Evolutionary conservation across 768 basidiomycete genomes (phyloP), one percentile per base, ranked within the genome.

Genomic region (Artomyces pyxidatus): DNA sequence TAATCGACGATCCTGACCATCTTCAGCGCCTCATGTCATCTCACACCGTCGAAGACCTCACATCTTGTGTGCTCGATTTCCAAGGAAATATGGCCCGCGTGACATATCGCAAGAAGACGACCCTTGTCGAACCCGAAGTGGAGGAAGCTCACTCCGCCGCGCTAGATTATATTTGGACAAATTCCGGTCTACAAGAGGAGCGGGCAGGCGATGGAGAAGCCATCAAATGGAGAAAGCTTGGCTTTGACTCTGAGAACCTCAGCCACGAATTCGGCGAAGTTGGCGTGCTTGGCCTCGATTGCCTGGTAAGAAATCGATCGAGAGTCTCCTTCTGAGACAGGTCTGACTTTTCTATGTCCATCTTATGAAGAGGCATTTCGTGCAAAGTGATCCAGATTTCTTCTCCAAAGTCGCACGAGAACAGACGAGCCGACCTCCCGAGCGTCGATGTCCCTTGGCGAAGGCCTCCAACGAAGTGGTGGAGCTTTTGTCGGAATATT

Each of bases 391-490:
- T 55, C 76, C 79, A 6, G 86, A 90, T 47, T 71, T 68, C 51
- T 93, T 91, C 61, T 76, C 85, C 22, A 83, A 85, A 71, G 88
- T 85, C 16, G 75, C 91, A 8, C 69, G 83, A 23, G 91, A 93
- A 59, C 91, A 94, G 63, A 67, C 85, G 3, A 85, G 83, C 51
- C 75, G 89, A 45, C 78, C 85, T 8, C 68, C 69, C 32, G 80
- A 85, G 55, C 77, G 86, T 47, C 75, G 88, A 42, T 94, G 91
- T 68, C 89, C 88, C 0, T 76, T 94, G 54, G 84, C 83, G 4
- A 83, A 76, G 57, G 88, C 85, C 16, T 93, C 90, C 1, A 88
- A 88, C 51, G 87, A 92, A 57, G 79, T 91, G 7, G 86, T 91
- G 4, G 88, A 88, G 57, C 69, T 92, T 32, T 70, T 95, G 27